These are phyloP conservation scores for Ceratocystis alfenasii DNA, from an alignment of 2,329 filamentous ascomycete species.

Conservation along the genomic window DNA sequence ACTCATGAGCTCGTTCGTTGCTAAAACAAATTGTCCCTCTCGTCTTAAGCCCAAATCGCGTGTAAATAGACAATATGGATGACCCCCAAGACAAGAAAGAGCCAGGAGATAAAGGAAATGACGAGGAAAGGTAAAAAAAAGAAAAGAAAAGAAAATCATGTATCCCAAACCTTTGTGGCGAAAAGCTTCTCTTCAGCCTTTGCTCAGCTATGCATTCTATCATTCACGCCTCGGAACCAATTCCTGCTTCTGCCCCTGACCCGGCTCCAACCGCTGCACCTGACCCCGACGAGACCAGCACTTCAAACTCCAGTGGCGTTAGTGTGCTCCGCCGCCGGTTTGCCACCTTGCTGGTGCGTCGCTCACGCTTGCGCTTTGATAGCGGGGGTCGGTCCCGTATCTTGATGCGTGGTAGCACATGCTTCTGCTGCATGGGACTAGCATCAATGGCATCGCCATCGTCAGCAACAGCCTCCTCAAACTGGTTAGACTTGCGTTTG, in stretches of 20 bases:
- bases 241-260: not conserved
- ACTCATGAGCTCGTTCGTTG: not conserved
- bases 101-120: not conserved
- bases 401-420: constrained; percentile 8
- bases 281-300: constrained; percentile 9
- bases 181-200: not conserved
- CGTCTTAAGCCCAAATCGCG: not conserved
- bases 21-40: not conserved
- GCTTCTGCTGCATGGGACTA: not conserved
- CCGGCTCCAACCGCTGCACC: not conserved
- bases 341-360: constrained; percentile 42
- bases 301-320: constrained; percentile 59
- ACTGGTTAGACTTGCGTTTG: constrained; percentile 21
- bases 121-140: not conserved
- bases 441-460: constrained; percentile 22
- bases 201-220: not conserved
- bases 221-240: not conserved
- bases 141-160: constrained; percentile 7
- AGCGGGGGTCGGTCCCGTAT: constrained; percentile 23
- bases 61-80: not conserved
- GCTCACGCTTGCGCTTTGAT: constrained; percentile 40
- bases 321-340: constrained; percentile 61
- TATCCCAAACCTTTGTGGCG: constrained; percentile 11
- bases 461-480: constrained; percentile 14
- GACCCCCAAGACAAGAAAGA: too few relatives aligned